Evolutionary conservation across 164 flowering plant species (phyloP).

Genomic region (Annona cherimola): DNA sequence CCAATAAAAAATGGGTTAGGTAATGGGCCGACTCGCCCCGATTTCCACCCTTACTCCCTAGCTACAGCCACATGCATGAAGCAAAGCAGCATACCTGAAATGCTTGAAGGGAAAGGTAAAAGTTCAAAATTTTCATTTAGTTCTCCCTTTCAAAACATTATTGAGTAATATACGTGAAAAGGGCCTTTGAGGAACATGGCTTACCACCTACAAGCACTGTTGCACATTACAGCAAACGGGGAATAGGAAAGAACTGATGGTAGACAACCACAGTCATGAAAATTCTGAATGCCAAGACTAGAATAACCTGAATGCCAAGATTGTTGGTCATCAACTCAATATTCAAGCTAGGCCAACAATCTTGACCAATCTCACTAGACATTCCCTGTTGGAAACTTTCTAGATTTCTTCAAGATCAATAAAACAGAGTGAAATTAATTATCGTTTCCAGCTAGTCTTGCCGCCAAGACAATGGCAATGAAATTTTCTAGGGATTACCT

Average conservation of each 20-base stretch:
- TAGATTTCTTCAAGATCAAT: background rate
- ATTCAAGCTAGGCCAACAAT: background rate
- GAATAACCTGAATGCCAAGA: background rate
- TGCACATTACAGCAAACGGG: background rate
- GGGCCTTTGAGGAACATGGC: background rate
- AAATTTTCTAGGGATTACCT: slow-evolving; percentile 1
- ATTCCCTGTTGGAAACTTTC: background rate
- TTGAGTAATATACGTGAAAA: background rate
- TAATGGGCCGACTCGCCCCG: too few relatives aligned
- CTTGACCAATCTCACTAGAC: background rate
- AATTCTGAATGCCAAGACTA: background rate
- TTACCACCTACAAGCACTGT: background rate
- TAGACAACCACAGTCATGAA: background rate
- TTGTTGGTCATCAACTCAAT: background rate
- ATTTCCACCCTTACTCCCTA: too few relatives aligned
- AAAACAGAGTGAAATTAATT: background rate
- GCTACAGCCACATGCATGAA: too few relatives aligned
- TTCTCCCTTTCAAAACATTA: background rate
- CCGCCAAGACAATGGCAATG: background rate
- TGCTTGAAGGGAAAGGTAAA: too few relatives aligned
- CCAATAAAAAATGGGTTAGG: too few relatives aligned
- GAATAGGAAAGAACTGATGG: background rate
- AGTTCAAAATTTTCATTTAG: background rate
- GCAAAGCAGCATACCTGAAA: too few relatives aligned
- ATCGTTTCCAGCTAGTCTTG: background rate